Evolutionary conservation across 441 rosid genomes (phyloP).

Genomic region (Mallotus japonicus): DNA sequence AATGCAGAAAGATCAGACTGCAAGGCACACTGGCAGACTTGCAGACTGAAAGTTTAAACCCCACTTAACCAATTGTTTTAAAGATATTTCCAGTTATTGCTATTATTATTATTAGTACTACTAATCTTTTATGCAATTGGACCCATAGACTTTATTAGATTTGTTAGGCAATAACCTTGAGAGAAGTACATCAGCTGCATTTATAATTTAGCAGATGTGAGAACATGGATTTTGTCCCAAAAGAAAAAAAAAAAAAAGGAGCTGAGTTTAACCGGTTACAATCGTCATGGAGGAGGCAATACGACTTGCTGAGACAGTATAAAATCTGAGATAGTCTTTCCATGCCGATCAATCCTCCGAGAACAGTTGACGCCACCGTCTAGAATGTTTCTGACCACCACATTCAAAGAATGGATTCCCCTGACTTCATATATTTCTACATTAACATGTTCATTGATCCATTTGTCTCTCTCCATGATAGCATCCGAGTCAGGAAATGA

Average conservation of each 20-base stretch:
- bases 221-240: not conserved
- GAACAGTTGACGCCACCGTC: conserved; percentile 95
- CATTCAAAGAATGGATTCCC: conserved; percentile 67
- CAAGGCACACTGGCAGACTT: not conserved
- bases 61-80: not conserved
- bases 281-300: conserved; percentile 41
- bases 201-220: not conserved
- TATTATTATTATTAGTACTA: no score
- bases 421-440: conserved; percentile 71
- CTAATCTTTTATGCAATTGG: no score
- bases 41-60: not conserved
- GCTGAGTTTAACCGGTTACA: not conserved
- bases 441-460: conserved; percentile 38
- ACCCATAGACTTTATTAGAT: no score
- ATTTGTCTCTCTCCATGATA: conserved; percentile 32
- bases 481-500: conserved; percentile 42
- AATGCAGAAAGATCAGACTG: not conserved
- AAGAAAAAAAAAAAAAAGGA: not conserved
- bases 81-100: not conserved
- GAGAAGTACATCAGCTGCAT: no score
- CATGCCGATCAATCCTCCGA: conserved; percentile 85
- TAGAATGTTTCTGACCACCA: conserved; percentile 72
- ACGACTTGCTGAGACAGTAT: conserved; percentile 63
- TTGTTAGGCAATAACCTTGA: no score
- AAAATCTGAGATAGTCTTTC: conserved; percentile 78